Evolutionary conservation across 2,329 filamentous ascomycete genomes (phyloP).

Genomic region (Verruconis gallopava): DNA sequence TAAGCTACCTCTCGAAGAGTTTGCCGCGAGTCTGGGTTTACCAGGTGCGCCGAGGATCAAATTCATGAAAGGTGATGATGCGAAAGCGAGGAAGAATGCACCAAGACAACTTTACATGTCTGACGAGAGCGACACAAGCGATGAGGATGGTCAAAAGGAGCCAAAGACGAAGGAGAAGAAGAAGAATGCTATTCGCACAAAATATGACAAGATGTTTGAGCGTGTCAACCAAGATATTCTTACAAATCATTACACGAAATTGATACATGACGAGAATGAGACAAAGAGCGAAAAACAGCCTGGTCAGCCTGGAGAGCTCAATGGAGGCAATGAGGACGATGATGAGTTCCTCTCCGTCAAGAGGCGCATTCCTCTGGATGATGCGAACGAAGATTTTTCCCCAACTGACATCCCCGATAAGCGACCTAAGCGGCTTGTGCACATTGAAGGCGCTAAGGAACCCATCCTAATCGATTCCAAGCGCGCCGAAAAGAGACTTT

Average conservation of each 20-base stretch:
- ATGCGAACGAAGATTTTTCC: constrained; percentile 35
- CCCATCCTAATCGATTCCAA: constrained; percentile 84
- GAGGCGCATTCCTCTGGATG: constrained; percentile 63
- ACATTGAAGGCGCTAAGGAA: constrained; percentile 51
- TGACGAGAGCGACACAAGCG: constrained; percentile 44
- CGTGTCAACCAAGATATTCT: constrained; percentile 90
- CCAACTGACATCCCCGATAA: constrained; percentile 21
- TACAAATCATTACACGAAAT: constrained; percentile 82
- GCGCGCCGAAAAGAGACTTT: constrained; percentile 86
- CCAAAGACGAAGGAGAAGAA: constrained; percentile 42
- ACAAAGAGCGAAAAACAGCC: constrained; percentile 28
- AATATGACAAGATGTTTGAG: constrained; percentile 97
- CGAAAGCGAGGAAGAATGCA: constrained; percentile 78
- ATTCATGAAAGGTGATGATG: constrained; percentile 79
- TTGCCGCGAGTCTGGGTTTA: constrained; percentile 71
- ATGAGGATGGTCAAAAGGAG: constrained; percentile 29
- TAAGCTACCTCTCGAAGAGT: constrained; percentile 73
- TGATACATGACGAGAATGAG: constrained; percentile 52
- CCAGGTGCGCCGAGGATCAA: constrained; percentile 88
- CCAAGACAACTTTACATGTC: constrained; percentile 42
- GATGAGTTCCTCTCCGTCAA: constrained; percentile 84
- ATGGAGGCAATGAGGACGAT: constrained; percentile 28
- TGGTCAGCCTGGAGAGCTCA: constrained; percentile 22
- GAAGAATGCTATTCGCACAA: constrained; percentile 70
- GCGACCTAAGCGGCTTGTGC: constrained; percentile 45